Base-by-base conservation (phyloP, 768 basidiomycete species). In the Tulasnella sp. region DNA sequence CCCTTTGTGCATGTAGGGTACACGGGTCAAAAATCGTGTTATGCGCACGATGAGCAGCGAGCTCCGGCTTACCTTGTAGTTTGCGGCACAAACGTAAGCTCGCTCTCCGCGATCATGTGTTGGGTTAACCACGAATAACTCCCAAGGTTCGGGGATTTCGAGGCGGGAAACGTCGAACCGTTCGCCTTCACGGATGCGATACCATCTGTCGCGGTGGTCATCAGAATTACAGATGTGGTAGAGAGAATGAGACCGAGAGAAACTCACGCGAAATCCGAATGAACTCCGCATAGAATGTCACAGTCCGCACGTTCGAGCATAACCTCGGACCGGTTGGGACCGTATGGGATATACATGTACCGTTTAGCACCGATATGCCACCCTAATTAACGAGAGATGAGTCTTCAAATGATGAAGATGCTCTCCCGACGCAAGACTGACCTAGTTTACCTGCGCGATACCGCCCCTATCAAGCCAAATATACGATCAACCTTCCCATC, bases 221-320 rank as follows among this genome's bases (percentile, higher is more conserved):
- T 58, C 54, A 29, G 42, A 8, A 58, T 45, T 45, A 45, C 42
- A 45, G 19, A 2, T 14, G 11, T 19, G 14, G 11, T 5, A 45
- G 15, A 14, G 1, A 45, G 15, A 17, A 45, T 17, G 42, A 45
- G 15, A 4, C 2, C 11, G 42, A 17, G 42, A 45, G 19, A 8
- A 22, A 25, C 75, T 36, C 67, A 76, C 75, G 75, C 75, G 67
- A 76, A 76, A 39, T 69, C n/a, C n/a, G 68, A 36, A 22, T 58
- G 52, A 36, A 38, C 75, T 25, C 75, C 75, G 29, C 67, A 76
- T 17, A 76, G 75, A 36, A 76, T 64, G 19, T 69, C 40, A n/a
- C 67, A 76, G n/a, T 69, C 49, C 37, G 15, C 54, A 11, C 54
- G 54, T n/a, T 52, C 45, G 29, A 45, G 34, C 37, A 72, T 40